A percentile compares a stretch with the other conserved stretches of the same genome.
Evolutionary conservation across 2,329 filamentous ascomycete genomes (phyloP).

Genomic region (Neodidymelliopsis sp.): DNA sequence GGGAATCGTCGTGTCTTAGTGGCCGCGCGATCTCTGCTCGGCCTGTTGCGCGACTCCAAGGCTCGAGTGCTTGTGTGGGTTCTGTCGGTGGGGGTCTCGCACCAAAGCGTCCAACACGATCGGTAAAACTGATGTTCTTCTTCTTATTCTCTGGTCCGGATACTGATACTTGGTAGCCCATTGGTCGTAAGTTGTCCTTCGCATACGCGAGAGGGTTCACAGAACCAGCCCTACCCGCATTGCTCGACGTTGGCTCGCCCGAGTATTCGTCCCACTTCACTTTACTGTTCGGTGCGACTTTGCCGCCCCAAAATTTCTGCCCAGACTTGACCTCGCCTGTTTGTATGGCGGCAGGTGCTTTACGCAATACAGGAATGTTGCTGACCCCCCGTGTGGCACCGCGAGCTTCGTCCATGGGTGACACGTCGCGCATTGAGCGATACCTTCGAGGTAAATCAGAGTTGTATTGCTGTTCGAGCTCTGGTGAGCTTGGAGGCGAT

Average conservation of each 20-base stretch:
- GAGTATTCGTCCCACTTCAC: conserved; percentile 70
- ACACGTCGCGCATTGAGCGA: conserved; percentile 49
- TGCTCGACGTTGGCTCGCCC: conserved; percentile 67
- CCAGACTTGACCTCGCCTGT: conserved; percentile 27
- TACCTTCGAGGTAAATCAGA: conserved; percentile 35
- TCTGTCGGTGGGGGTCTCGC: conserved; percentile 44
- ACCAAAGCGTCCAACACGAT: conserved; percentile 38
- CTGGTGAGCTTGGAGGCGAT: conserved; percentile 50
- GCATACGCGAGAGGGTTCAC: conserved; percentile 59
- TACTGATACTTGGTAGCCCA: conserved; percentile 47
- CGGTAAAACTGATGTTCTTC: conserved; percentile 37
- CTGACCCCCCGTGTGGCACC: conserved; percentile 24
- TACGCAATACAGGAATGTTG: conserved; percentile 47
- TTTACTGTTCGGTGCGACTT: conserved; percentile 45
- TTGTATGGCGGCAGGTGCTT: conserved; percentile 34
- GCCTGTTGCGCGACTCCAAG: conserved; percentile 78
- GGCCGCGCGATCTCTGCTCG: conserved; percentile 70
- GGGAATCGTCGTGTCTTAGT: conserved; percentile 66
- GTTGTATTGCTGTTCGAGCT: conserved; percentile 37
- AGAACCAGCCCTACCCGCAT: conserved; percentile 62
- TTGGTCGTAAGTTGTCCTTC: conserved; percentile 28
- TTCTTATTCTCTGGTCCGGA: conserved; percentile 36
- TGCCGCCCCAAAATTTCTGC: conserved; percentile 49
- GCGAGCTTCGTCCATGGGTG: conserved; percentile 50
- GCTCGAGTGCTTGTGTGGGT: conserved; percentile 53